Evolutionary conservation across 2,329 filamentous ascomycete genomes (phyloP), one percentile per base, ranked within the genome.

Genomic region (Raffaelea ambrosiae): DNA sequence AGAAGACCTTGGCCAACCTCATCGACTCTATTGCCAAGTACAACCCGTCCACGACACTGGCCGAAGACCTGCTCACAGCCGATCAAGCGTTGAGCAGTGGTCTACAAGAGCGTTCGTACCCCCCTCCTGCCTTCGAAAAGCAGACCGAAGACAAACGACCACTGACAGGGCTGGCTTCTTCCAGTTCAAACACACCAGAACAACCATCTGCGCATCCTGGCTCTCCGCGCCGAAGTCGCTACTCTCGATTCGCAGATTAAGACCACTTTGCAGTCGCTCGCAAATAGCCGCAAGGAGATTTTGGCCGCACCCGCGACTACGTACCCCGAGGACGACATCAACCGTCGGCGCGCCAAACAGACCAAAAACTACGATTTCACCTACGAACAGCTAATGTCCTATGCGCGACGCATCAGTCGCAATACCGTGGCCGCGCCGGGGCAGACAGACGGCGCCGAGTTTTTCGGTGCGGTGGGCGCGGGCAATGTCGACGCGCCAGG

Each of bases 1-100:
- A 86, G 57, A 78, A 76, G 57, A 79, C 81, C 1, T 70, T 94
- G 19, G 74, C 77, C 13, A 79, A 71, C 23, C 71, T 94, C 31
- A 83, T 89, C 56, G 85, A 89, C 61, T 90, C 86, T 0, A 84
- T 94, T 53, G 76, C 86, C 5, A 86, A 88, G 54, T 91, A 90
- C 66, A 88, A 89, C 58, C 87, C 88, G 0, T 86, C 84, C 7
- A 69, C 77, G 4, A 65, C 72, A 33, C 78, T 83, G 22, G 85
- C 84, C 5, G 70, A 77, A 48, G 84, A 89, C 53, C 78, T 94
- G 10, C 70, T 85, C 18, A 70, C 73, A 8, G 87, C 86, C 21
- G 86, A 94, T 60, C 70, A 74, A 39, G 79, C 83, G 51, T 74
- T 94, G 40, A 76, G 71, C 55, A 69, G 73, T 53, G 80, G 84